Evolutionary conservation across 1,284 basidiomycete genomes (phyloP), one percentile per base, ranked within the genome.

Genomic region (Sporisorium iseilematis-ciliati): DNA sequence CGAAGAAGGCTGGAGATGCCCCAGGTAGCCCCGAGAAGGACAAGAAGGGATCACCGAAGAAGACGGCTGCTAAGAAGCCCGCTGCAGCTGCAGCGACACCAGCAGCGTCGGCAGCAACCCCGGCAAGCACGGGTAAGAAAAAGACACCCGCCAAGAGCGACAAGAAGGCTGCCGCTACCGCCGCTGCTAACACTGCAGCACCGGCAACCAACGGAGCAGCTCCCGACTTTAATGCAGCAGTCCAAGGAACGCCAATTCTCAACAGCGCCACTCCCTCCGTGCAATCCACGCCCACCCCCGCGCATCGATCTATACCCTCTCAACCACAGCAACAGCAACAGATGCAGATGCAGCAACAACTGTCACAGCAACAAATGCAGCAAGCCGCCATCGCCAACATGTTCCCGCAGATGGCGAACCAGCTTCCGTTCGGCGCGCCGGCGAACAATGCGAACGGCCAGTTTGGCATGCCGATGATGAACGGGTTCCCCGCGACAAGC

Each of bases 61-160:
- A 75, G 68, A 63, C 68, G 12, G 64, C 68, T 20, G 68, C 49
- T 21, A 76, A 76, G 57, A 76, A 76, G 48, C 74, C 69, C 1
- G 72, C 53, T 7, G 20, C 52, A 7, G 21, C 61, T 0, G 52
- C 60, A 6, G 57, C 66, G 14, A 23, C 67, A 20, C 40, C 53
- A 3, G 41, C 66, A 26, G 6, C 62, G 10, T n/a, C 55, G 4
- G 42, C 25, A 2, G 41, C 61, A 7, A 53, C 68, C 7, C 57
- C 68, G 7, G 51, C 63, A 2, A 58, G 58, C 20, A 57, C 68
- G 20, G 45, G 56, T 45, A 75, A 75, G 68, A 75, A 75, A 43
- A 70, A 70, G 67, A 67, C 73, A 0, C 61, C 69, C 3, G 61
- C 65, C 26, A 76, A 75, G 45, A 61, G 60, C 23, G 67, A 67